phyloP scores from a whole-genome alignment of 1,284 basidiomycete genomes.

The Anthracocystis panici-leucophaei region DNA sequence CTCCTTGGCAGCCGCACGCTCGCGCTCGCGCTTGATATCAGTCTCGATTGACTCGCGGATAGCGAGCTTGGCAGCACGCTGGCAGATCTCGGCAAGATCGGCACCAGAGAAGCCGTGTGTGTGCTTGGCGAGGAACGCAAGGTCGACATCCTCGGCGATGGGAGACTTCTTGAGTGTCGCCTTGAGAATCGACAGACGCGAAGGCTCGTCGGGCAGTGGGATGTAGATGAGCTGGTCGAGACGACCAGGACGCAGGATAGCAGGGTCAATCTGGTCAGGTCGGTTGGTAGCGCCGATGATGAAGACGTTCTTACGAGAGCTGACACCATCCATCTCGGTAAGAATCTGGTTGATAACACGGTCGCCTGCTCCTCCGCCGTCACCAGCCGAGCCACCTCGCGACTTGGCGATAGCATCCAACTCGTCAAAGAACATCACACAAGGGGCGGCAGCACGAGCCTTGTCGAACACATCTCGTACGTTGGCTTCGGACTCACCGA shows the following conservation, averaged over 20 bases:
- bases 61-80: slow-evolving; percentile 95
- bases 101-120: slow-evolving; percentile 99
- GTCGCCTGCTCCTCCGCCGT: slow-evolving; percentile 94
- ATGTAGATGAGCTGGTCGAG: slow-evolving; percentile 78
- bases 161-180: slow-evolving; percentile 94
- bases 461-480: slow-evolving; percentile 99
- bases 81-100: slow-evolving; percentile 98
- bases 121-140: slow-evolving; percentile 87
- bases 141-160: slow-evolving; percentile 85
- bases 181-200: slow-evolving; percentile 89
- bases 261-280: slow-evolving; percentile 98
- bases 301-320: slow-evolving; percentile 98
- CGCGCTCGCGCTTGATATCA: slow-evolving; percentile 84
- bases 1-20: slow-evolving; percentile 69
- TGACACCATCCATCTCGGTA: slow-evolving; percentile 99
- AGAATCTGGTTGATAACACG: slow-evolving; percentile 95
- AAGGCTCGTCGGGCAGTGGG: slow-evolving; percentile 86
- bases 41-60: slow-evolving; percentile 94
- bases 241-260: slow-evolving; percentile 96
- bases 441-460: slow-evolving; percentile 96
- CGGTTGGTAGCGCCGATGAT: slow-evolving; percentile 98
- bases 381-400: slow-evolving; percentile 83
- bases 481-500: slow-evolving; percentile 99
- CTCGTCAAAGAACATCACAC: slow-evolving; percentile 99
- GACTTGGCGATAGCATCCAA: slow-evolving; percentile 98